Evolutionary conservation across 2,329 filamentous ascomycete genomes (phyloP), one percentile per base, ranked within the genome.

Genomic region (Chrysoporthe deuterocubensis): DNA sequence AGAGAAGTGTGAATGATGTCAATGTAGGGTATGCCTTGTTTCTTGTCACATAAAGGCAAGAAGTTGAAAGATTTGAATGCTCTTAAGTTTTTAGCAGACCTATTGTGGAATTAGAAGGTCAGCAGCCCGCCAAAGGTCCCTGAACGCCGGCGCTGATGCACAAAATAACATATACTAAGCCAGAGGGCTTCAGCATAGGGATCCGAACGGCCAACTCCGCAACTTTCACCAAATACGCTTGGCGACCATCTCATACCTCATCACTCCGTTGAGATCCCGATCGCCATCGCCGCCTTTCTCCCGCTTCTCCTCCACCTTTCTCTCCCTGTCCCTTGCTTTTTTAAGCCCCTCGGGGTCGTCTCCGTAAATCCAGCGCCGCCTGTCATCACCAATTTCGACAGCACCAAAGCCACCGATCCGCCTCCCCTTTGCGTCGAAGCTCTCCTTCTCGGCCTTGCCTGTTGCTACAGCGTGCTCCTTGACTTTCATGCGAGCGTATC

Each of bases 211-310:
- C 2, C n/a, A 60, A n/a, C 57, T 7, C n/a, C 4, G 9, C n/a
- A 43, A 9, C 4, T 8, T 14, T 48, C 79, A 98, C 96, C 96
- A 99, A 74, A 99, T 99, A 76, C 96, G 87, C 85, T 97, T 98
- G 0, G 93, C 93, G 73, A 94, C 90, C 96, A 98, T 97, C 76
- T 94, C 93, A 81, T 97, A 99, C 74, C 96, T 85, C 73, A 85
- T 88, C 71, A 89, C 93, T 76, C 81, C 88, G 75, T 85, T 91
- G 79, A 88, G 88, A 76, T 87, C 88, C 64, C 87, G 85, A 66
- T 84, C 84, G 64, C 81, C 81, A 32, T 68, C 63, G 7, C 63
- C 63, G 46, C 84, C 80, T 70, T 82, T 82, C 44, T 79, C 81
- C 34, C 84, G 84, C 72, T 86, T 89, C 71, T 88, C 87, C 70